Evolutionary conservation across 768 basidiomycete species (phyloP).

Genomic region (Boletellus emodensis): DNA sequence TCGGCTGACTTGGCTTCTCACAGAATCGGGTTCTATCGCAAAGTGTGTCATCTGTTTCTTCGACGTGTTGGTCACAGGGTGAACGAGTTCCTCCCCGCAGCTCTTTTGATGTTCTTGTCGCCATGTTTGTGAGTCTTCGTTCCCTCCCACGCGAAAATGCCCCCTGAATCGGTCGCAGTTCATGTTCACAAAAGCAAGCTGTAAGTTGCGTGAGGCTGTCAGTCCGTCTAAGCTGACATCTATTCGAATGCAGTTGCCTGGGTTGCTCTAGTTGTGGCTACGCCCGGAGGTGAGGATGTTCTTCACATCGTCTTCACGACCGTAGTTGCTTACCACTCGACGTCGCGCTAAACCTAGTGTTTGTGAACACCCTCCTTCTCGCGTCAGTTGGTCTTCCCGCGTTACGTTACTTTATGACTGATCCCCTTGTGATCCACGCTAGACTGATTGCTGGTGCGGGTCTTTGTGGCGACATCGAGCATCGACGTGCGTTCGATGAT

Average conservation of each 20-base stretch:
- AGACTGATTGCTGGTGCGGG: slow-evolving; percentile 13
- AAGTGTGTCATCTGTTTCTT: slow-evolving; percentile 6
- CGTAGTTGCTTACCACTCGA: too few species aligned
- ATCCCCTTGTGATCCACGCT: neutral
- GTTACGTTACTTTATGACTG: neutral
- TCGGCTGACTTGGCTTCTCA: neutral
- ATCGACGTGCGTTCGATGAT: slow-evolving; percentile 7
- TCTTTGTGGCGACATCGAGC: slow-evolving; percentile 11
- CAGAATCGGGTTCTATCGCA: slow-evolving; percentile 14
- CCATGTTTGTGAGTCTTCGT: slow-evolving; percentile 11
- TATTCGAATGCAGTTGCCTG: slow-evolving; percentile 7
- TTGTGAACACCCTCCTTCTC: slow-evolving; percentile 14
- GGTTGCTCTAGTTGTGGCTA: slow-evolving; percentile 12
- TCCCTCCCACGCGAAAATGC: neutral
- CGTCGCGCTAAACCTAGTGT: slow-evolving; percentile 8
- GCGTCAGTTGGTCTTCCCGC: slow-evolving; percentile 10
- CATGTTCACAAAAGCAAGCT: slow-evolving; percentile 11
- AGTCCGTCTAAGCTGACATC: neutral
- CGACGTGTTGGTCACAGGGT: neutral
- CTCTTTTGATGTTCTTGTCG: slow-evolving; percentile 2
- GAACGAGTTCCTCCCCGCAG: neutral
- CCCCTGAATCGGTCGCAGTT: slow-evolving; percentile 5
- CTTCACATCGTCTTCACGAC: too few species aligned
- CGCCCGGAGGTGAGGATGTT: slow-evolving; percentile 17
- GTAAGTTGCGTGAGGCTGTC: neutral